Base-by-base conservation (phyloP, 192 early-diverging fungal genomes). In the Coemansia asiatica region DNA sequence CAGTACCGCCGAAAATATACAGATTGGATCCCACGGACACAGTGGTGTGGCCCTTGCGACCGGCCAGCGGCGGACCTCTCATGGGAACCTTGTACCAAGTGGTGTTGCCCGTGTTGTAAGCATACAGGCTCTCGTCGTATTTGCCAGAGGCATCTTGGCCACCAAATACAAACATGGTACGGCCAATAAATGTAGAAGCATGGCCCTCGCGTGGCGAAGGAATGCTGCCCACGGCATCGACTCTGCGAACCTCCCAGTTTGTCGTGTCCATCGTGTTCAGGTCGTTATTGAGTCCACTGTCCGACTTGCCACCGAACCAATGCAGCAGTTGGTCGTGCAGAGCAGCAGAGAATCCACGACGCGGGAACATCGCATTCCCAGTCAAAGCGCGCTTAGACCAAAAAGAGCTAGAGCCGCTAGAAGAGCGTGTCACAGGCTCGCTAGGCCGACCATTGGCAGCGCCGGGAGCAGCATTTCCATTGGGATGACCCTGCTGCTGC, bases 111-210 rank as follows among this genome's bases (percentile, higher is more conserved):
- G 76, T 82, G 44, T 82, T 73, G 56, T 74, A 82, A 6, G 80
- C 75, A 28, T 82, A 82, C 31, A 82, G 71, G 64, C 46, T 68
- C 63, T 84, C 75, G 66, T 77, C 78, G 61, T 62, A 84, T 15
- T 27, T 28, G 10, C 78, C 68, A 8, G 69, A 61, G 18, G 26
- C 67, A 8, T 81, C 38, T 50, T 77, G 74, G 28, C 83, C 83
- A 47, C 83, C 83, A 77, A 84, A 84, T 56, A 84, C 78, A 71
- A 84, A 77, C 83, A 84, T 81, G 28, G 83, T 77, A 51, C 78
- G 77, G 9, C 83, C 75, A 25, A 84, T 81, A 38, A 84, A 84
- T 26, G 79, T 60, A 28, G 78, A 78, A 8, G 74, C 56, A 27
- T 84, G 83, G 57, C 76, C 77, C 31, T 76, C 75, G 49, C 83